These are phyloP conservation scores for Penicillium capsulatum DNA, from an alignment of 2,329 filamentous ascomycete genomes.

Conservation along the genomic window DNA sequence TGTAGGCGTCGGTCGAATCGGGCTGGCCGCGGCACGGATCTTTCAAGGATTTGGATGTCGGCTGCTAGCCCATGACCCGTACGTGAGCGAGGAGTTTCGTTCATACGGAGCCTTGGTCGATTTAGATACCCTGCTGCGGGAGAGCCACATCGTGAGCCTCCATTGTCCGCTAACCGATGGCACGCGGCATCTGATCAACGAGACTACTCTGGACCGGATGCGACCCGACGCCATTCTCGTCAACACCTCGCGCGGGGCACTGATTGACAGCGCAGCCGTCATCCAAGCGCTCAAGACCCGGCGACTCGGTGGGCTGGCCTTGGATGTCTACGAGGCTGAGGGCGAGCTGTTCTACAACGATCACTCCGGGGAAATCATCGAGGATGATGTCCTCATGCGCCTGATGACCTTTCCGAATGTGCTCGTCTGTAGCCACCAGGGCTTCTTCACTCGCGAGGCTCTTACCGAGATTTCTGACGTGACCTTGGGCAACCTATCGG, in stretches of 20 bases:
- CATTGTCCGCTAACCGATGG: constrained; percentile 61
- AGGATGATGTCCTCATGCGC: constrained; percentile 63
- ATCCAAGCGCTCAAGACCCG: constrained; percentile 58
- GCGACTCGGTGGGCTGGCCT: constrained; percentile 58
- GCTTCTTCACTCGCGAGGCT: constrained; percentile 65
- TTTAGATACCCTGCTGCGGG: constrained; percentile 53
- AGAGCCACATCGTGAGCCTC: constrained; percentile 60
- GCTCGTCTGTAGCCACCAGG: constrained; percentile 63
- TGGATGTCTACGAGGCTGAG: constrained; percentile 67
- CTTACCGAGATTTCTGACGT: constrained; percentile 59
- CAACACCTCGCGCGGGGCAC: constrained; percentile 62
- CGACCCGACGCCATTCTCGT: constrained; percentile 59
- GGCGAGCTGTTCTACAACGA: constrained; percentile 59
- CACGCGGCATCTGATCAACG: constrained; percentile 60
- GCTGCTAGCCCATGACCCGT: constrained; percentile 60
- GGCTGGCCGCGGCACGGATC: constrained; percentile 58
- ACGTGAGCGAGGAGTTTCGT: constrained; percentile 48
- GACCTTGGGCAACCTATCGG: constrained; percentile 54
- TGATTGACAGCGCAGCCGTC: constrained; percentile 59
- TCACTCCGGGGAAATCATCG: constrained; percentile 60
- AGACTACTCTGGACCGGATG: constrained; percentile 51
- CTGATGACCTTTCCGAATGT: constrained; percentile 66
- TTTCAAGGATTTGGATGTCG: constrained; percentile 62
- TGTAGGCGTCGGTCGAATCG: constrained; percentile 63
- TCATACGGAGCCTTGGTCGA: constrained; percentile 50